Evolutionary conservation across 352 stramenopile species (phyloP), one percentile per base, ranked within the genome.

Genomic region (Pythium folliculosum): DNA sequence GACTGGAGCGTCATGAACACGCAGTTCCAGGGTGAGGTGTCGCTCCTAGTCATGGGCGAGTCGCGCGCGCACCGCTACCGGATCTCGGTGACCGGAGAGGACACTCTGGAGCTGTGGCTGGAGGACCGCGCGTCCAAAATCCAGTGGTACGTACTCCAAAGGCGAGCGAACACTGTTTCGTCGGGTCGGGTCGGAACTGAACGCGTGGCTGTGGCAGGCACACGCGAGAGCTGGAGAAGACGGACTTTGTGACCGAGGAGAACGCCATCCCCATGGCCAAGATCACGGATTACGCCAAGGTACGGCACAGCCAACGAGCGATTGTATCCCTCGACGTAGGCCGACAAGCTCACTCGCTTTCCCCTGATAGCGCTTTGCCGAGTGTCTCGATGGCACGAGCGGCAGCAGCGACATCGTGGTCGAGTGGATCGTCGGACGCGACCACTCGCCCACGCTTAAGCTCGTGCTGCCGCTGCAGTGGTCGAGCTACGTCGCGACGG

Each of bases 171-270:
- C n/a, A n/a, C 19, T 43, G 17, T 49, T n/a, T 10, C n/a, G 21
- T 49, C 9, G 12, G 32, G 27, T 32, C 27, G 2, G 5, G 27
- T 32, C 5, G 27, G 5, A 32, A 5, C 27, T 32, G 27, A 40
- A 35, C 49, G 17, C 9, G 12, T n/a, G 6, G 23, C 5, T 40
- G 22, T 5, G 16, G 22, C 4, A 63, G 56, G 43, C 40, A 54
- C 44, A 63, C 56, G 16, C 23, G 25, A 1, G 43, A 63, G 27
- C 43, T 63, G 30, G 19, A 32, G 30, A 53, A 45, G 17, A 32
- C 17, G 40, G 56, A 54, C 27, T 63, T 63, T 54, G 56, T 63
- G 23, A 63, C 43, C 12, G n/a, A n/a, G n/a, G 56, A 60, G 17
- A 63, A 63, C 22, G 54, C 54, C 5, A 61, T 61, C 22, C 54